Percentiles rank a stretch among this genome's conserved stretches.
Evolutionary conservation across 768 basidiomycete genomes (phyloP).

Genomic region (Mycena sanguinolenta): DNA sequence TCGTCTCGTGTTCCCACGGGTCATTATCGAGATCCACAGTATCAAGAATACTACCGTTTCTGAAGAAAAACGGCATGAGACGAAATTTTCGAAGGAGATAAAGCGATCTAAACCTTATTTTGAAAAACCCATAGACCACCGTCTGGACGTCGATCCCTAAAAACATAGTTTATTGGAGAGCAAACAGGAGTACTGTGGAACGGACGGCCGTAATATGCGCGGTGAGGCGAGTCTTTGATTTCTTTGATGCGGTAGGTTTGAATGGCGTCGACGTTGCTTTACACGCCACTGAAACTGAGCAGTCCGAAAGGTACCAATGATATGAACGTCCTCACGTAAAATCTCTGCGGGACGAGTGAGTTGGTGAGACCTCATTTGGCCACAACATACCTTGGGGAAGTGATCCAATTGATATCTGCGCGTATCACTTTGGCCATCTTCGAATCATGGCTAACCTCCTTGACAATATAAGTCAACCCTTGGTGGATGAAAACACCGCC

Average conservation of each 20-base stretch:
- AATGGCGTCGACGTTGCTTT: constrained; percentile 81
- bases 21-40: constrained; percentile 83
- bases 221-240: constrained; percentile 66
- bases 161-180: neutral
- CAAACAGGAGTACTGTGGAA: constrained; percentile 19
- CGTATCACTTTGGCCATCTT: constrained; percentile 77
- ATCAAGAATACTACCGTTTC: constrained; percentile 77
- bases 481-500: constrained; percentile 95
- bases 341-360: constrained; percentile 60
- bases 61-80: constrained; percentile 40
- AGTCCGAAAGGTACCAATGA: neutral
- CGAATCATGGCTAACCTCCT: constrained; percentile 84
- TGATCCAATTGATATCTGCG: constrained; percentile 89
- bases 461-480: constrained; percentile 84
- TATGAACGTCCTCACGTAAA: constrained; percentile 70
- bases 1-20: constrained; percentile 79
- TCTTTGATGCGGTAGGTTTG: constrained; percentile 82
- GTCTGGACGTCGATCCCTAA: constrained; percentile 74
- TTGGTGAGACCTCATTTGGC: neutral
- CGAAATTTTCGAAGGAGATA: neutral
- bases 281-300: constrained; percentile 15
- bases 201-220: constrained; percentile 82
- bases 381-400: constrained; percentile 68
- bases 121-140: constrained; percentile 88
- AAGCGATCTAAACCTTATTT: constrained; percentile 72